Conservation (phyloP, 2,329 filamentous ascomycete species). For the Aspergillus sp. region DNA sequence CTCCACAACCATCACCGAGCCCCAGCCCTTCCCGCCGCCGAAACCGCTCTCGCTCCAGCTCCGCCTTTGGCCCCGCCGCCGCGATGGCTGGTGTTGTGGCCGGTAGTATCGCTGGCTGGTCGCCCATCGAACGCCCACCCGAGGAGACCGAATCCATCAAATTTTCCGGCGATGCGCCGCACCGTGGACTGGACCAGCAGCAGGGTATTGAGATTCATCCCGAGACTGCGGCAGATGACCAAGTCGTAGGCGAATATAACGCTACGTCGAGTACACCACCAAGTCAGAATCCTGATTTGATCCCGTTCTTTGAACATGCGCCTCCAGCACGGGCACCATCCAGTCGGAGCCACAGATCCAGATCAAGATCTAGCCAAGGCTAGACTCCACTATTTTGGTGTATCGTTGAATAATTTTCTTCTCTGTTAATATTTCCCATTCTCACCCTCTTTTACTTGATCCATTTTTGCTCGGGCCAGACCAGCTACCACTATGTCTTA, state of each 20-base stretch:
- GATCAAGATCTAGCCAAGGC: slow-evolving; percentile 31
- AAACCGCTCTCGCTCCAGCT: slow-evolving; percentile 54
- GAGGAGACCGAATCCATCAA: slow-evolving; percentile 32
- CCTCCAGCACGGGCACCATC: slow-evolving; percentile 29
- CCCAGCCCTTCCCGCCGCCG: slow-evolving; percentile 48
- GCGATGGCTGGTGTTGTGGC: slow-evolving; percentile 61
- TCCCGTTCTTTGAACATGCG: slow-evolving; percentile 39
- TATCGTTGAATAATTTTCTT: too few species aligned
- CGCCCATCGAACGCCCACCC: slow-evolving; percentile 48
- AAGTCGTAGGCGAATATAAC: slow-evolving; percentile 34
- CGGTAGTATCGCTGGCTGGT: slow-evolving; percentile 60
- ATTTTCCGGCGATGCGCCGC: slow-evolving; percentile 30
- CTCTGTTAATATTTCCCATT: too few species aligned
- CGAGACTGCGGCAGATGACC: slow-evolving; percentile 39
- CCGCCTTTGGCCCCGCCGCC: slow-evolving; percentile 52
- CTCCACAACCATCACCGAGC: slow-evolving; percentile 40
- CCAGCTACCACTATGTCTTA: too few species aligned
- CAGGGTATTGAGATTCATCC: slow-evolving; percentile 44
- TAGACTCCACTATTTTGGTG: slow-evolving; percentile 4
- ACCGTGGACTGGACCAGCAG: slow-evolving; percentile 35
- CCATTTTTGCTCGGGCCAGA: too few species aligned
- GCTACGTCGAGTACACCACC: slow-evolving; percentile 33
- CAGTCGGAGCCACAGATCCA: slow-evolving; percentile 29
- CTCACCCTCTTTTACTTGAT: too few species aligned
- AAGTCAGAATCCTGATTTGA: slow-evolving; percentile 41